Base-by-base conservation (phyloP, 495 filamentous ascomycete species). In the Lasiosphaeria ovina region DNA sequence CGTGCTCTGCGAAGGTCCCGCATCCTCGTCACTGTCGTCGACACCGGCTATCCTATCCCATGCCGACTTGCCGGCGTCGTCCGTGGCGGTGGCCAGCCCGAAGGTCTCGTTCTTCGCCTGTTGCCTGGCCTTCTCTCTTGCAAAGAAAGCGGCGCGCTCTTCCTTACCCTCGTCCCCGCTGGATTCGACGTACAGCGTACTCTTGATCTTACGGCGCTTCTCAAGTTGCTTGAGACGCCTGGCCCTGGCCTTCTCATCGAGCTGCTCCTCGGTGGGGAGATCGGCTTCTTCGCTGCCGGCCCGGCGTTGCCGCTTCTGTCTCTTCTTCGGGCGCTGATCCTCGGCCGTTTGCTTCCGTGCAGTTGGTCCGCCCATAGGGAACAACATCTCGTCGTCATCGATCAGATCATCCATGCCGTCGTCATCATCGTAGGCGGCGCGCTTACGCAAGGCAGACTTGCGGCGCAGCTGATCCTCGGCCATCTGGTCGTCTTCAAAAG, bases 101-200 rank as follows among this genome's bases (percentile, higher is more conserved):
- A 74, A 69, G 1, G 51, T 68, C 3, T 51, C 60, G 31, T 73
- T 62, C 55, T 73, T 76, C 0, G 62, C 61, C 40, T 60, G 53
- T 64, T 74, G 66, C 51, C 70, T 59, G 6, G 35, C 74, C 70
- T 82, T 80, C 72, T 94, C 90, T n/a, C 78, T 74, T 6, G 69
- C 79, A 75, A 92, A 95, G 71, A 94, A 96, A 45, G 70, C 72
- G 44, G 77, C 76, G 53, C 88, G 86, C 38, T 81, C 82, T 40
- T 85, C 85, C 56, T 89, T 88, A n/a, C 79, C 84, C 61, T 95
- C 91, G 57, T 94, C 91, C 61, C 91, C 89, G 69, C 86, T 90
- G 40, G 85, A 83, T 61, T 87, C 81, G 40, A 98, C 88, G 70
- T 85, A 95, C 44, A 93, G 72, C 17, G 85, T 84, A 69, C 88